Evolutionary conservation across 2,329 filamentous ascomycete genomes (phyloP).

Genomic region (Cladorrhinum sp.): DNA sequence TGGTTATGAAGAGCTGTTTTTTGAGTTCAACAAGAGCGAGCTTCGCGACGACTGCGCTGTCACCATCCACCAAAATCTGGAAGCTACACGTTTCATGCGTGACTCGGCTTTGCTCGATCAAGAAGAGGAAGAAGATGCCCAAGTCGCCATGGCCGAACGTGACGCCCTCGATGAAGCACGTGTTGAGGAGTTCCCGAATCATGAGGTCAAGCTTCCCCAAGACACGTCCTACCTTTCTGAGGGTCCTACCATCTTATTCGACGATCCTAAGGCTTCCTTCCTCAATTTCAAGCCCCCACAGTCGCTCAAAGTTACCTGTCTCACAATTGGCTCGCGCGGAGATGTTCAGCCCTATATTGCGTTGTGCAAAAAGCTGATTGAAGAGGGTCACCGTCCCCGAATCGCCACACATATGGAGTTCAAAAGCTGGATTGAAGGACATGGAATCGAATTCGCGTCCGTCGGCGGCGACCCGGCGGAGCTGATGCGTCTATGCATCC

Average conservation of each 20-base stretch:
- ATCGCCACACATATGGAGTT: conserved; percentile 96
- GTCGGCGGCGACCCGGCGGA: conserved; percentile 91
- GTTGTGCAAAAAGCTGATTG: conserved; percentile 82
- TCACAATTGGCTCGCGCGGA: conserved; percentile 92
- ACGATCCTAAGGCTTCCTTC: conserved; percentile 83
- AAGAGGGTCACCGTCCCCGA: conserved; percentile 78
- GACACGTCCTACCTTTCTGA: conserved; percentile 48
- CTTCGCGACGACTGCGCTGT: conserved; percentile 85
- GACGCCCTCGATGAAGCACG: conserved; percentile 76
- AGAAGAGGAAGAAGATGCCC: conserved; percentile 67
- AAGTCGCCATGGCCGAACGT: conserved; percentile 76
- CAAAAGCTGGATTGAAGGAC: conserved; percentile 80
- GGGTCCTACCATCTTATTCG: conserved; percentile 76
- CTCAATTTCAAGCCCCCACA: conserved; percentile 85
- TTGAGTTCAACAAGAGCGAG: conserved; percentile 79
- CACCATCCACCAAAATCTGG: conserved; percentile 73
- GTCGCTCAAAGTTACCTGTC: conserved; percentile 79
- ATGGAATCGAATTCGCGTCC: conserved; percentile 87
- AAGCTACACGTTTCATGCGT: conserved; percentile 66
- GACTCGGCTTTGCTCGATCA: conserved; percentile 66
- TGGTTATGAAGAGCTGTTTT: conserved; percentile 93
- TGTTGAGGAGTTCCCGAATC: conserved; percentile 48
- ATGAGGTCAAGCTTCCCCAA: conserved; percentile 50
- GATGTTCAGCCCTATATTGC: conserved; percentile 98
- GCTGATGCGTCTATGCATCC: conserved; percentile 92